Base-by-base conservation (phyloP, 2,329 filamentous ascomycete species). In the Ophiobolus disseminans region DNA sequence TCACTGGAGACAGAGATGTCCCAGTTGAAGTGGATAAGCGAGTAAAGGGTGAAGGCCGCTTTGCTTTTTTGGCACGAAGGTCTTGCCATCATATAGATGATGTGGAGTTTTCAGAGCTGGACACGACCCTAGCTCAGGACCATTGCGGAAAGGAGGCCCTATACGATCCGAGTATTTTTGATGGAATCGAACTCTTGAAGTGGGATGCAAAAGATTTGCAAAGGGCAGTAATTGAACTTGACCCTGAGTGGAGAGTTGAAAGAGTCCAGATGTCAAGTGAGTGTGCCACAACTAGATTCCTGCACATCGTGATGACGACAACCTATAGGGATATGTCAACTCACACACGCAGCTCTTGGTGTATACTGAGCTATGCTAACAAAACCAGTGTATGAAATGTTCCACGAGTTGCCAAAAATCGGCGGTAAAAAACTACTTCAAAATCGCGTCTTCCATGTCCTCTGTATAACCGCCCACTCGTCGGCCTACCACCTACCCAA, bases 371-470 rank as follows among this genome's bases (percentile, higher is more conserved):
- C 23, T 7, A 26, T 26, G 23, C 11, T 11, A 26, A 26, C 7
- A 26, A n/a, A n/a, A 2, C 62, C 65, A 58, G 74, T 88, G 17
- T 80, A 82, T 53, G 85, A 90, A 73, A 88, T 88, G 78, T 80
- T 80, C 45, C 88, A 91, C 68, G 76, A 77, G 36, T 78, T 91
- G 25, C 81, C 60, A 4, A 52, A 47, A 25, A 28, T 50, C 2
- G 39, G 40, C 23, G 52, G 57, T 3, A 81, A 52, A 4, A 39
- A 77, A 3, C 78, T 83, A n/a, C 75, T 90, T 6, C 78, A 79
- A 48, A 81, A 86, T 54, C 83, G 88, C 40, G 80, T 83, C 2
- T 91, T 91, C 58, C 80, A 85, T 13, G 83, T 87, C 2, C 68
- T 91, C 40, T 83, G 89, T 65, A 74, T 88, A 45, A 83, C 84